These are phyloP conservation scores for Aspergillus chevalieri DNA, from an alignment of 2,329 filamentous ascomycete genomes.

Conservation along the genomic window DNA sequence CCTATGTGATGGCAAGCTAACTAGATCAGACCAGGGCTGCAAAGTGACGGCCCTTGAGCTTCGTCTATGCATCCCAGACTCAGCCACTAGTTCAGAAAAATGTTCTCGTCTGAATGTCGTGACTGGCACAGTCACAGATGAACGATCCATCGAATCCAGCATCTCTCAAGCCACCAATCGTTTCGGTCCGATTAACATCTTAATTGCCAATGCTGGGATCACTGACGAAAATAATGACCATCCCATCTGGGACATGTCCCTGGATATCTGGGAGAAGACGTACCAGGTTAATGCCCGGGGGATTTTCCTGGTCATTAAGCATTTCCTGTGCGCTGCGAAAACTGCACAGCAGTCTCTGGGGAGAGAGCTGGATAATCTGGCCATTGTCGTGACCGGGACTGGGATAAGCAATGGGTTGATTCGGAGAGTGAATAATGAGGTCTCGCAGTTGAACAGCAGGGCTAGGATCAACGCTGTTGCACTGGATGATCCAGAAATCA, in stretches of 20 bases:
- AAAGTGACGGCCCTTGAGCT: slow-evolving; percentile 51
- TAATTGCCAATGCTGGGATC: slow-evolving; percentile 49
- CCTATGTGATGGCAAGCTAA: not conserved
- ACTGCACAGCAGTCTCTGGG: slow-evolving; percentile 32
- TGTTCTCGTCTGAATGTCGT: slow-evolving; percentile 36
- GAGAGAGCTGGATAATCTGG: slow-evolving; percentile 43
- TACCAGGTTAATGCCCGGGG: slow-evolving; percentile 48
- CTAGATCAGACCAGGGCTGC: slow-evolving; percentile 44
- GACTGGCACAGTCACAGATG: slow-evolving; percentile 45
- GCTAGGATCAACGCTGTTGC: slow-evolving; percentile 51
- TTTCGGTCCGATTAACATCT: slow-evolving; percentile 48
- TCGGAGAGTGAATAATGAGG: slow-evolving; percentile 50
- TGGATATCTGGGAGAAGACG: slow-evolving; percentile 48
- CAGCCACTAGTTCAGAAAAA: slow-evolving; percentile 15
- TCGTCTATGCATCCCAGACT: slow-evolving; percentile 27
- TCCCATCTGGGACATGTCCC: slow-evolving; percentile 49
- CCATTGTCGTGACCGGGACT: slow-evolving; percentile 50
- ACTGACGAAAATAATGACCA: slow-evolving; percentile 45
- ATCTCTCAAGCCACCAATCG: slow-evolving; percentile 37
- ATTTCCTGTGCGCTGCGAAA: slow-evolving; percentile 45
- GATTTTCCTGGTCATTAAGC: slow-evolving; percentile 52
- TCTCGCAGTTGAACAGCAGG: slow-evolving; percentile 45
- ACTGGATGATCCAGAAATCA: slow-evolving; percentile 45
- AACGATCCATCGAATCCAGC: slow-evolving; percentile 39
- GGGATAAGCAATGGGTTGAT: slow-evolving; percentile 49